These are phyloP conservation scores for Chrysopogon serrulatus DNA, from an alignment of 176 grass and related monocot genomes.

Conservation along the genomic window DNA sequence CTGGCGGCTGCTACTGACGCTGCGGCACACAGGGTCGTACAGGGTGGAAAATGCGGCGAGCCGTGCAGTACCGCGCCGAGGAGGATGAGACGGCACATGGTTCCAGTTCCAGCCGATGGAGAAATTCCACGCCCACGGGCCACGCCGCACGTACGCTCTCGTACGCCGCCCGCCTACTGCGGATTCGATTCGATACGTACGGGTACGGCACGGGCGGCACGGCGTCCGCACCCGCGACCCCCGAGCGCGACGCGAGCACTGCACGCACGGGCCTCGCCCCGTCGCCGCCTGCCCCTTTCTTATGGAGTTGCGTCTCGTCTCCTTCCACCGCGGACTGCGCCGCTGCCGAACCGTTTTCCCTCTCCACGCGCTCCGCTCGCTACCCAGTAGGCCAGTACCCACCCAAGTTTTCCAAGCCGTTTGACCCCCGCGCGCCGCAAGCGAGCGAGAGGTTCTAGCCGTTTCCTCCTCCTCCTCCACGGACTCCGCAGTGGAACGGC, in stretches of 20 bases:
- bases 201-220: background rate
- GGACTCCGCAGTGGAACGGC: background rate
- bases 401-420: conserved; percentile 16
- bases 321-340: background rate
- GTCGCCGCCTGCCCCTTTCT: too few species aligned
- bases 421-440: background rate
- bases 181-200: background rate
- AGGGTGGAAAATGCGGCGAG: background rate
- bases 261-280: too few species aligned
- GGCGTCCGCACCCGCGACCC: conserved; percentile 1
- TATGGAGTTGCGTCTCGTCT: too few species aligned
- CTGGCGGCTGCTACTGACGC: background rate
- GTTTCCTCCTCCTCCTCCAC: background rate
- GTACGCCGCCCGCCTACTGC: too few species aligned
- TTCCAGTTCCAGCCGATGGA: background rate
- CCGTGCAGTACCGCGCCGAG: background rate
- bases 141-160: background rate
- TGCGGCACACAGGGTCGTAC: background rate
- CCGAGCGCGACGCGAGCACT: background rate
- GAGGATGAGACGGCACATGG: background rate
- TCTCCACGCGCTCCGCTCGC: background rate
- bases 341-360: conserved; percentile 5
- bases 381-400: too few species aligned
- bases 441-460: background rate
- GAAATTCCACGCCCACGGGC: conserved; percentile 21